Evolutionary conservation across 768 basidiomycete genomes (phyloP).

Genomic region (Pilatotrama ljubarskyi): DNA sequence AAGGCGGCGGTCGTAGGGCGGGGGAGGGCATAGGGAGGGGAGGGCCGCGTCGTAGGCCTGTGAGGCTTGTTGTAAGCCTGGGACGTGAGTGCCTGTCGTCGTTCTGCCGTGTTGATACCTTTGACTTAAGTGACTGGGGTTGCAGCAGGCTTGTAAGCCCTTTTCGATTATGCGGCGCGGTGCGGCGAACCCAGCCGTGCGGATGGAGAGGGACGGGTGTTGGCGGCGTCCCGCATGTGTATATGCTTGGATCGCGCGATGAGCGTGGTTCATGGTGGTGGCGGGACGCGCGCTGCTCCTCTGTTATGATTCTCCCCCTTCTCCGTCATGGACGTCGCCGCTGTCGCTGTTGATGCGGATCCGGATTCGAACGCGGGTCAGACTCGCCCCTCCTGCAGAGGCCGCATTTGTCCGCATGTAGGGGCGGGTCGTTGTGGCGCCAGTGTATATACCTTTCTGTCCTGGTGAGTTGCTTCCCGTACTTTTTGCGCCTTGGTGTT

Average conservation of each 20-base stretch:
- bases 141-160: conserved; percentile 17
- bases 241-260: conserved; percentile 8
- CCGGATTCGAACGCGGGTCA: conserved; percentile 5
- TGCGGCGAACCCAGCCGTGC: background rate
- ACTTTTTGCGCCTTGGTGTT: background rate
- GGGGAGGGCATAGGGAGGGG: conserved; percentile 3
- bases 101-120: background rate
- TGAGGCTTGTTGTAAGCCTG: conserved; percentile 11
- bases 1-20: conserved; percentile 6
- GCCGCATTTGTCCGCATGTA: background rate
- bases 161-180: conserved; percentile 8
- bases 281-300: conserved; percentile 1
- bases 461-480: conserved; percentile 1
- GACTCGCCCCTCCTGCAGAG: background rate
- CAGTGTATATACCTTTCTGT: conserved; percentile 12
- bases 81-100: conserved; percentile 12
- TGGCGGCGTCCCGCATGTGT: conserved; percentile 12
- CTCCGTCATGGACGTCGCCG: background rate
- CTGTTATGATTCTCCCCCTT: background rate
- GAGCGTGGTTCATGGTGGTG: background rate
- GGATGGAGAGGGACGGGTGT: background rate
- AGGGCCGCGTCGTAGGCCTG: background rate
- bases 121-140: background rate
- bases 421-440: conserved; percentile 17
- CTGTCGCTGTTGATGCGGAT: background rate